phyloP scores from a whole-genome alignment of 2,329 filamentous ascomycete genomes.

The Cordyceps sp. region DNA sequence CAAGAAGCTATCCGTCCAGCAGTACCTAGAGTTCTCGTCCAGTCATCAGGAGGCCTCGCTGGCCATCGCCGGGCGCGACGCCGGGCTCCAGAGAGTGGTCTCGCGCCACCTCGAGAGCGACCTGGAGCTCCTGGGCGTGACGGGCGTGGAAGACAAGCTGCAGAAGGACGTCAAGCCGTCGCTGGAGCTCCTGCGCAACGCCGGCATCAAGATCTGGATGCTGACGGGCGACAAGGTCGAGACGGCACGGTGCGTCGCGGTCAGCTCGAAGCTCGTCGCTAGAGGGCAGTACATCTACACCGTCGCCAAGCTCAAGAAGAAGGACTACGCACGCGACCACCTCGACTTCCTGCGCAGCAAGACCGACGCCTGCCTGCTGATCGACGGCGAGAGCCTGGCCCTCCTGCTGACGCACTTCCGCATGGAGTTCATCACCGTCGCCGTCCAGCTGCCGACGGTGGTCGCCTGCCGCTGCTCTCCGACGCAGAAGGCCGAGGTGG shows the following conservation, averaged over 20 bases:
- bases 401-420: conserved; percentile 73
- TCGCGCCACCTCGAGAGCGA: conserved; percentile 71
- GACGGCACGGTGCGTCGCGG: conserved; percentile 88
- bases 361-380: conserved; percentile 72
- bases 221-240: conserved; percentile 97
- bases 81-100: conserved; percentile 65
- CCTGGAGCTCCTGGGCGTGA: conserved; percentile 88
- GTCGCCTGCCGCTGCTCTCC: conserved; percentile 95
- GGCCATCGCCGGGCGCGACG: conserved; percentile 63
- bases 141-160: conserved; percentile 92
- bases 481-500: conserved; percentile 91
- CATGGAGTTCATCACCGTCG: conserved; percentile 71
- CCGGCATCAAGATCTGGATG: conserved; percentile 99
- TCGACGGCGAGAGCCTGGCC: conserved; percentile 81
- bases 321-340: conserved; percentile 72
- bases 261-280: conserved; percentile 85
- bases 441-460: conserved; percentile 76
- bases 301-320: conserved; percentile 67
- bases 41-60: conserved; percentile 68
- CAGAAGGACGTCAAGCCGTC: conserved; percentile 93
- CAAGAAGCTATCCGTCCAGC: conserved; percentile 60
- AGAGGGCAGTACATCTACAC: conserved; percentile 94
- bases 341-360: conserved; percentile 81
- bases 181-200: conserved; percentile 85
- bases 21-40: conserved; percentile 65